Evolutionary conservation across 805 yeast genomes (phyloP).

Genomic region (Myxozyma udenii): DNA sequence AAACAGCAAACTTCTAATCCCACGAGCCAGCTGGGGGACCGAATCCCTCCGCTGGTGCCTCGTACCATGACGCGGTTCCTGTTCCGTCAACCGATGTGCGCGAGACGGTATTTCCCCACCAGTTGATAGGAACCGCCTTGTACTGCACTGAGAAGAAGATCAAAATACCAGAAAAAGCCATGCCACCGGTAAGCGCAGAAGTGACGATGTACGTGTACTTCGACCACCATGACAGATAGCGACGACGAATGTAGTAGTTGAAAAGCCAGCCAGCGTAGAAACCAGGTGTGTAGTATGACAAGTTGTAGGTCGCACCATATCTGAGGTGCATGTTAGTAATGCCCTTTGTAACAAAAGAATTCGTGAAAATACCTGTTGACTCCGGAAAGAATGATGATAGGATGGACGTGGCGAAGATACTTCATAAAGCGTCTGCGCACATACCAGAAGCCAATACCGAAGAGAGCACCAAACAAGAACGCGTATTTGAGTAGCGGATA

Average conservation of each 20-base stretch:
- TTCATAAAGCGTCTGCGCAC: constrained; percentile 9
- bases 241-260: constrained; percentile 54
- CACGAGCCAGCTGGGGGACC: constrained; percentile 38
- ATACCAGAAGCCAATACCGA: constrained; percentile 21
- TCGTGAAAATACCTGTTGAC: constrained; percentile 1
- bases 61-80: constrained; percentile 8
- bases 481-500: constrained; percentile 30
- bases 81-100: constrained; percentile 24
- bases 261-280: constrained; percentile 49
- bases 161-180: constrained; percentile 58
- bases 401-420: constrained; percentile 21
- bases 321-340: neutral
- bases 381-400: constrained; percentile 30
- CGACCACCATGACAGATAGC: constrained; percentile 68
- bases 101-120: constrained; percentile 57
- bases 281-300: constrained; percentile 41
- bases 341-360: neutral
- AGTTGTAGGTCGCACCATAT: constrained; percentile 20
- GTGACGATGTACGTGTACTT: constrained; percentile 66
- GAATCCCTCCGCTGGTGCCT: constrained; percentile 20
- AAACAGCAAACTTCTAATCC: constrained; percentile 39
- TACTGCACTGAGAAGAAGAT: constrained; percentile 52
- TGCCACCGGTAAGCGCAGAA: constrained; percentile 63
- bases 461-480: constrained; percentile 30
- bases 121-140: constrained; percentile 41